These are phyloP conservation scores for Pestalotiopsis sp. DNA, from an alignment of 2,329 filamentous ascomycete genomes.

Conservation along the genomic window DNA sequence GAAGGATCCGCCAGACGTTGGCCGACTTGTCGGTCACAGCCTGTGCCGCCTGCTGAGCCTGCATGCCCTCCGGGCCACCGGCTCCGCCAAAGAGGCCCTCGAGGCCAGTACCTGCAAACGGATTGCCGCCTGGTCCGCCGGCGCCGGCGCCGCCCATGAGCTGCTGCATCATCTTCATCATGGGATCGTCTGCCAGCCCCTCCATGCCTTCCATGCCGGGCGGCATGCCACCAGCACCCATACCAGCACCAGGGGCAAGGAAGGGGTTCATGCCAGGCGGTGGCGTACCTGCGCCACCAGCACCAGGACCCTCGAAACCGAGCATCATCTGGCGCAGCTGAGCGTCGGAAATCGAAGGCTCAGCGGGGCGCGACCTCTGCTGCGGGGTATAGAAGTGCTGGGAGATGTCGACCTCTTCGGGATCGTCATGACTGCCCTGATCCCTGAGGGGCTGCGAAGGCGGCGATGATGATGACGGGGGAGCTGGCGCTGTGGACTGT, in stretches of 20 bases:
- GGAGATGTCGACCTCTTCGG: conserved; percentile 79
- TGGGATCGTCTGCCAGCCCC: conserved; percentile 55
- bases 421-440: conserved; percentile 53
- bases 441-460: conserved; percentile 29
- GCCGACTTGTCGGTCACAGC: conserved; percentile 36
- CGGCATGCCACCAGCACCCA: conserved; percentile 19
- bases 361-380: conserved; percentile 22
- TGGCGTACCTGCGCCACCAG: conserved; percentile 17
- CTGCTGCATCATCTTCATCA: conserved; percentile 75
- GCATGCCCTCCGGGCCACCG: conserved; percentile 34
- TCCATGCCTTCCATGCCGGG: conserved; percentile 35
- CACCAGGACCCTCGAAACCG: conserved; percentile 45
- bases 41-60: conserved; percentile 19
- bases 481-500: conserved; percentile 25
- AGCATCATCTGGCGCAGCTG: conserved; percentile 67
- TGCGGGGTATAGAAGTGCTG: conserved; percentile 66
- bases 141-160: conserved; percentile 54
- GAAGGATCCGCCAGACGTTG: conserved; percentile 70
- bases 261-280: conserved; percentile 23
- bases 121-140: conserved; percentile 35
- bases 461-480: conserved; percentile 18
- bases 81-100: conserved; percentile 26
- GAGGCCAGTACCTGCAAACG: conserved; percentile 31
- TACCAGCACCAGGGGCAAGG: conserved; percentile 10
- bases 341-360: conserved; percentile 50